These are phyloP conservation scores for Lepidopterella palustris DNA, from an alignment of 495 filamentous ascomycete genomes.

Conservation along the genomic window DNA sequence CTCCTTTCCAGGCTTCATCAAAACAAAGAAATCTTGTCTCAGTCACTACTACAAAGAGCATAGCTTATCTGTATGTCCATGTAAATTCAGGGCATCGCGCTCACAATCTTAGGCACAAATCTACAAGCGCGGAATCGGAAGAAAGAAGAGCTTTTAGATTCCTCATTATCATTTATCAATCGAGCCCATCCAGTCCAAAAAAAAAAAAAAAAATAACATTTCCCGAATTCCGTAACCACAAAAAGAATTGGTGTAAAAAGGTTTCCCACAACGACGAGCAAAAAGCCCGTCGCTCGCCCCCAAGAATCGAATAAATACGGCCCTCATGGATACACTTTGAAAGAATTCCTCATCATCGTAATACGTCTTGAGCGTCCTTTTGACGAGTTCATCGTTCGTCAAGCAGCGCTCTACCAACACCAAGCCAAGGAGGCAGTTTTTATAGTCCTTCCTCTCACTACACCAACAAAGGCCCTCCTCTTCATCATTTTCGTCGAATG, in stretches of 20 bases:
- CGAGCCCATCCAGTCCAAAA: conserved; percentile 2
- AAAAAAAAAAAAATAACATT: conserved; percentile 10
- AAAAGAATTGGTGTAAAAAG: conserved; percentile 1
- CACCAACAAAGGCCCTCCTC: conserved; percentile 11
- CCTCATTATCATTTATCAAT: conserved; percentile 28
- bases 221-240: conserved; percentile 1
- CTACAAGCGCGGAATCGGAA: too few relatives aligned
- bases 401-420: background rate
- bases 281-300: background rate
- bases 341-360: background rate
- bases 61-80: too few relatives aligned
- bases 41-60: too few relatives aligned
- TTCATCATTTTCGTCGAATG: conserved; percentile 13
- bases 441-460: background rate
- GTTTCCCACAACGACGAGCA: background rate
- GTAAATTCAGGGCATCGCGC: too few relatives aligned
- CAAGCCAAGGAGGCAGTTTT: background rate
- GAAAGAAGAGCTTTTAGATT: conserved; percentile 31
- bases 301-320: background rate
- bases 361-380: background rate
- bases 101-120: too few relatives aligned
- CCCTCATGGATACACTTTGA: background rate
- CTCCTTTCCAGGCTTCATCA: too few relatives aligned
- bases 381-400: background rate
- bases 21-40: too few relatives aligned